Evolutionary conservation across 2,329 filamentous ascomycete genomes (phyloP), one percentile per base, ranked within the genome.

Genomic region (Chrysoporthe puriensis): DNA sequence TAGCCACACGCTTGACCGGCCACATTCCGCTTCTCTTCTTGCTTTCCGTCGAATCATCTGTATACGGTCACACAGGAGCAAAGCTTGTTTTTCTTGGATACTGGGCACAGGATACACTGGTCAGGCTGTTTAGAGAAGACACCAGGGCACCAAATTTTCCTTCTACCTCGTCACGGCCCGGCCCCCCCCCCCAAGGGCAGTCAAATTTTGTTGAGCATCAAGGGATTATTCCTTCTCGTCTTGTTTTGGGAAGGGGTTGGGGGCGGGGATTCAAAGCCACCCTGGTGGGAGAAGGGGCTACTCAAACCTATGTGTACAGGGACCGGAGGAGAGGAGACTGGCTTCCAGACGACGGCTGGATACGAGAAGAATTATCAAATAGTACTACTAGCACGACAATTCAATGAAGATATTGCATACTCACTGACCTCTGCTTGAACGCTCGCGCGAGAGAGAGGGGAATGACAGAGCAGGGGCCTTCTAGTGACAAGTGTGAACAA

Each of bases 301-400:
- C 34, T 40, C 54, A 40, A 57, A 57, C 34, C 32, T 57, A 50
- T 44, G 42, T 62, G 18, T 48, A 48, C 44, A 34, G 21, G 59
- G 13, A 62, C 13, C 36, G 32, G 44, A 43, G 11, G 18, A 40
- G 44, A 43, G 11, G 18, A 40, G 18, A 5, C 13, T 32, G 62
- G 36, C 40, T 34, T 13, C n/a, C 36, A 32, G 36, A 50, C 32
- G 36, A 50, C 32, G 50, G 21, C 21, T 42, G 56, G 44, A 21
- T 52, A 52, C 26, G 26, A 13, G 48, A 52, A 58, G 43, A n/a
- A 64, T 18, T 36, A 62, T 43, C 21, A 61, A 40, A 13, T 54
- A 63, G n/a, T 43, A 63, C 21, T 42, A 63, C 4, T 56, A 63
- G 56, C n/a, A 34, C 26, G 13, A 21, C 62, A 63, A 56, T 62